Evolutionary conservation across 306 rosid genomes (phyloP), one percentile per base, ranked within the genome.

Genomic region (Bauhinia variegata): DNA sequence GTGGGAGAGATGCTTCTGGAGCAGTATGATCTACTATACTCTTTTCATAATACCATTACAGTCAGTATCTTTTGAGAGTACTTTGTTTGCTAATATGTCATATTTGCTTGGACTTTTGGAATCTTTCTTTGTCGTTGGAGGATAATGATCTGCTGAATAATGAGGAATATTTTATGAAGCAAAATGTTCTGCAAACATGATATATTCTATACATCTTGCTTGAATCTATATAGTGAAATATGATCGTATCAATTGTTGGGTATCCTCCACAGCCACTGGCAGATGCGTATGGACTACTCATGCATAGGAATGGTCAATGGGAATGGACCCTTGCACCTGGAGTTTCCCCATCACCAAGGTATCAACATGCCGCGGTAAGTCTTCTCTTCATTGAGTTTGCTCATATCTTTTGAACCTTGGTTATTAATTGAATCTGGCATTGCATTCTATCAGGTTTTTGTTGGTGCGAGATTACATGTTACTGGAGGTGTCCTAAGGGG

Each of bases 281-380:
- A 63, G 99, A 95, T 65, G 99, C 99, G 68, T 95, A 95, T 74
- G 99, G 99, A 78, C 71, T 95, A 71, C 90, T 95, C 54, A 86
- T 91, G 97, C 99, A 95, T 84, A 85, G 97, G 75, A 95, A 87
- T 80, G 96, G 97, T 56, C 92, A 84, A 80, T 95, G 99, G 99
- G 99, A 95, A 67, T 95, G 99, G 99, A 95, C 97, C 65, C 96
- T 87, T 68, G 99, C 99, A 63, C 99, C 99, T 31, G 99, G 97
- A 70, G 99, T 90, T 70, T 95, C 99, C 75, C 97, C 99, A 55
- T 91, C 99, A 59, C 86, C 95, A 51, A 88, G 99, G 75, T 95
- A 95, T 75, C 85, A 95, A 75, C 99, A 95, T 77, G 97, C 99
- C 62, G 96, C 97, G 78, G 99, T 95, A 88, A 87, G 95, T 48